These are phyloP conservation scores for Pseudogymnoascus sp. DNA, from an alignment of 2,329 filamentous ascomycete genomes.

Conservation along the genomic window DNA sequence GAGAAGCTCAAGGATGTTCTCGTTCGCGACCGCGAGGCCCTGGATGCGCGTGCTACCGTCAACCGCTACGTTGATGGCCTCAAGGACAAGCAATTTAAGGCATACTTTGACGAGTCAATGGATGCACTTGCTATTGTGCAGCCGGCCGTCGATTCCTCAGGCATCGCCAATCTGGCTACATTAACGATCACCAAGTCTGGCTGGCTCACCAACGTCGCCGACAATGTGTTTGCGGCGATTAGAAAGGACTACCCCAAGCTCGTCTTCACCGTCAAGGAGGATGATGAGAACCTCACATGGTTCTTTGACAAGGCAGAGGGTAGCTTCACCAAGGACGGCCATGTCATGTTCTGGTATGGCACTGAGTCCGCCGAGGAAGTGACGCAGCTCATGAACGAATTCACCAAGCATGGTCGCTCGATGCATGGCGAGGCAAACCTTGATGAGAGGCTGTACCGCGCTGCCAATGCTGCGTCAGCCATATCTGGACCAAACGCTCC, in stretches of 20 bases:
- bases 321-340: conserved; percentile 75
- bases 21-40: conserved; percentile 70
- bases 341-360: conserved; percentile 88
- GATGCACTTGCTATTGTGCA: conserved; percentile 86
- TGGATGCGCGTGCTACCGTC: conserved; percentile 76
- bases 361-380: conserved; percentile 76
- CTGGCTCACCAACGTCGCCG: conserved; percentile 89
- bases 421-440: conserved; percentile 89
- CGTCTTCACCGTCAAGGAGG: conserved; percentile 92
- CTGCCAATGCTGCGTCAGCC: conserved; percentile 61
- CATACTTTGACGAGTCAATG: conserved; percentile 91
- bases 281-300: conserved; percentile 96
- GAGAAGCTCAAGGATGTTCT: conserved; percentile 74
- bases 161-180: conserved; percentile 76
- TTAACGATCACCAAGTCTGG: conserved; percentile 90
- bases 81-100: conserved; percentile 71
- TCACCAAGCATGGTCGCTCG: conserved; percentile 70
- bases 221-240: conserved; percentile 89
- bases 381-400: conserved; percentile 75
- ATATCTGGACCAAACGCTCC: conserved; percentile 43
- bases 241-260: conserved; percentile 90
- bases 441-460: conserved; percentile 73
- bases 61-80: conserved; percentile 80
- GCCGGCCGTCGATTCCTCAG: conserved; percentile 57
- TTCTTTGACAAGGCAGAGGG: conserved; percentile 97